Evolutionary conservation across 179 eudicot species (phyloP), one percentile per base, ranked within the genome.

Genomic region (Beta corolliflora): DNA sequence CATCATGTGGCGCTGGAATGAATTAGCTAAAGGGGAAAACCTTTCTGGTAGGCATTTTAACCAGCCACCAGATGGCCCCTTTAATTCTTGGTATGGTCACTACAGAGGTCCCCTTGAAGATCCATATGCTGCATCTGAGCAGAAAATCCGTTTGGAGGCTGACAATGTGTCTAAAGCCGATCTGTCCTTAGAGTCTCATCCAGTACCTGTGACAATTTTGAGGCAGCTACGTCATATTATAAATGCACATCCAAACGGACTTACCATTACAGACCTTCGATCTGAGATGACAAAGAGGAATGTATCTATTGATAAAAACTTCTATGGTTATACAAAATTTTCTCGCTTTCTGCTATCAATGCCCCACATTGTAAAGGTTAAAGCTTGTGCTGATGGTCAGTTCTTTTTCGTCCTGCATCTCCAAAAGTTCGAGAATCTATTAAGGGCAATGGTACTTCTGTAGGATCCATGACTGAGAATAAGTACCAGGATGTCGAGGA

Each of bases 1-100:
- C 88, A 88, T 97, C 80, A 92, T 95, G 93, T 97, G 99, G 99
- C 88, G 87, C 11, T 97, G 99, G 99, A 85, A 84, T 86, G 84
- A 90, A 50, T 89, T 97, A 84, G 84, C 88, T 64, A 93, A 80
- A 80, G 98, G 97, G 70, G 91, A 91, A 77, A 86, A 89, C 68
- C 91, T 92, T 53, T 74, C 82, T 25, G 98, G 97, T 76, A 93
- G 84, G 86, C 90, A 92, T 88, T 94, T 92, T 79, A 97, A 94
- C 83, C 97, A 93, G 73, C 98, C 99, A 45, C 99, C 99, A 68
- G 99, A 97, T 79, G 99, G 97, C 74, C 98, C 98, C 12, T 91
- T 86, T 85, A 84, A 88, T 88, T 97, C 99, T 80, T 97, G 98
- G 97, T 97, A 97, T 88, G 98, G 97, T 55, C 88, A 94, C 82